Percentiles rank a stretch among this genome's conserved stretches.
These are phyloP conservation scores for Funneliformis geosporum DNA, from an alignment of 192 early-diverging fungal genomes.

Conservation along the genomic window DNA sequence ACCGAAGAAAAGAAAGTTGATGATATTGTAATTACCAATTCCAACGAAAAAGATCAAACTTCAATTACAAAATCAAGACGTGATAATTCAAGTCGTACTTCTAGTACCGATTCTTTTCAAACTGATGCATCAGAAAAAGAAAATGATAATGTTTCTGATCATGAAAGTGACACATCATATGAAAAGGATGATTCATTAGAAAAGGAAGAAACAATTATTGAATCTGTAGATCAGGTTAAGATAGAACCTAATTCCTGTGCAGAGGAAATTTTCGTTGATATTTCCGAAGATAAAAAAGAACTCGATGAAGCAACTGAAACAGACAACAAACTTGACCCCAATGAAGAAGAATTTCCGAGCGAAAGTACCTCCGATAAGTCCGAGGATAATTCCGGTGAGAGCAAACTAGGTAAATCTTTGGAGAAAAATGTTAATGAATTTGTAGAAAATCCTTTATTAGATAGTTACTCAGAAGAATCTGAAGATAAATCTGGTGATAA, in stretches of 20 bases:
- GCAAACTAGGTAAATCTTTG: background rate
- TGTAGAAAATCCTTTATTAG: background rate
- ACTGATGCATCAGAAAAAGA: background rate
- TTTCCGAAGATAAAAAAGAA: too few species aligned
- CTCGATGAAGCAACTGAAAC: background rate
- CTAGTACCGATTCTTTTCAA: constrained; percentile 15
- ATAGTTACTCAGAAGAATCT: background rate
- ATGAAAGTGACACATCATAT: constrained; percentile 14
- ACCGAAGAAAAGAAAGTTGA: background rate
- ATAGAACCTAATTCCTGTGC: background rate
- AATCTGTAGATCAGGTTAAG: background rate
- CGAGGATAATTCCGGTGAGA: background rate
- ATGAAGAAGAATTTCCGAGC: background rate
- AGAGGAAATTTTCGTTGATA: background rate
- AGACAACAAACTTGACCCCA: background rate
- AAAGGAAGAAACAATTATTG: background rate
- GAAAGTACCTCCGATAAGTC: background rate
- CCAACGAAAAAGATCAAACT: background rate
- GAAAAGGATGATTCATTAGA: background rate
- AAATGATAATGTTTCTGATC: constrained; percentile 1
- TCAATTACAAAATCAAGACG: background rate
- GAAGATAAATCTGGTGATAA: constrained; percentile 7
- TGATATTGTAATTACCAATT: background rate
- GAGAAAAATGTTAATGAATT: background rate
- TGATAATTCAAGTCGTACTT: constrained; percentile 6